phyloP scores from a whole-genome alignment of 257 asterid genomes.

The Salvia miltiorrhiza region DNA sequence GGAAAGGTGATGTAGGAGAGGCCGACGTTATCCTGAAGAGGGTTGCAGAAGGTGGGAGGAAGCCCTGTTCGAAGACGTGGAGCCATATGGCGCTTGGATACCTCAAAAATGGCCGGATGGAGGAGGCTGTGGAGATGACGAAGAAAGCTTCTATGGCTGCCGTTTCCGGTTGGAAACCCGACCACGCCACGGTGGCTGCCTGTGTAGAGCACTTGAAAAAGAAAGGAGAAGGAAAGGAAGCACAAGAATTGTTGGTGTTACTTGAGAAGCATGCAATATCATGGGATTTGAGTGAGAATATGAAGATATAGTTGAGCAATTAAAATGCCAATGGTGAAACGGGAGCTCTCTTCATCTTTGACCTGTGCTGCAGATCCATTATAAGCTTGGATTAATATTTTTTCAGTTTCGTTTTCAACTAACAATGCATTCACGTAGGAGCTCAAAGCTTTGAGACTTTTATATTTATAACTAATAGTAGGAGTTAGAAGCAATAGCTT shows the following conservation, averaged over 20 bases:
- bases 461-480: too few relatives aligned
- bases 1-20: slow-evolving; percentile 35
- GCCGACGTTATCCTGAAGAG: slow-evolving; percentile 34
- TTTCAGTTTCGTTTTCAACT: too few relatives aligned
- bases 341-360: too few relatives aligned
- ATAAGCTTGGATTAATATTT: too few relatives aligned
- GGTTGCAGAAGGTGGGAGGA: slow-evolving; percentile 24
- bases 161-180: slow-evolving; percentile 23
- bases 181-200: slow-evolving; percentile 26
- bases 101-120: slow-evolving; percentile 29
- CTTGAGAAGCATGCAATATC: too few relatives aligned
- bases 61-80: slow-evolving; percentile 41
- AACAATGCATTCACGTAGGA: too few relatives aligned
- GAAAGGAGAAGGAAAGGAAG: slow-evolving; percentile 33
- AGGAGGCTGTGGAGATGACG: slow-evolving; percentile 37
- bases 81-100: slow-evolving; percentile 39
- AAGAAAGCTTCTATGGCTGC: slow-evolving; percentile 23
- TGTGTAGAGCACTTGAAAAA: slow-evolving; percentile 41
- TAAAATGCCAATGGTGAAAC: too few relatives aligned
- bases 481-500: too few relatives aligned
- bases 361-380: too few relatives aligned
- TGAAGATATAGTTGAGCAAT: slow-evolving; percentile 9
- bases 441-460: too few relatives aligned
- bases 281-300: slow-evolving; percentile 31
- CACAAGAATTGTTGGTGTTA: slow-evolving; percentile 27